Conservation (phyloP, 2,329 filamentous ascomycete species). For the Colletotrichum salicis region DNA sequence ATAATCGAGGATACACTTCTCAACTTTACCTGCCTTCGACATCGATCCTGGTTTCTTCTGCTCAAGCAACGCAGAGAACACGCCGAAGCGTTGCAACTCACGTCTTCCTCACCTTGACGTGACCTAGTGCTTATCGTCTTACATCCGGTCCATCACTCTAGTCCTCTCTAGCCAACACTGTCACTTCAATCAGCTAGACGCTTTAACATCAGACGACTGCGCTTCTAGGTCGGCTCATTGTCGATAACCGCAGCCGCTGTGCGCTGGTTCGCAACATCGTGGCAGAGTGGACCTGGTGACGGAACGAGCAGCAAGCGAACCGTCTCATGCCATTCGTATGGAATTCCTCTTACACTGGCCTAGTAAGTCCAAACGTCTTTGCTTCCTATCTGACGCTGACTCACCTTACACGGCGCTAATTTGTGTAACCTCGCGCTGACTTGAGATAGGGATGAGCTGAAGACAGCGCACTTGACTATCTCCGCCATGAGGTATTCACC, state of each 20-base stretch:
- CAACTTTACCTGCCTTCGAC: background rate
- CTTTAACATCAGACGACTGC: background rate
- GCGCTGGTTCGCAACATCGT: background rate
- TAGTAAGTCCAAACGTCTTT: conserved; percentile 5
- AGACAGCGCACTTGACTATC: background rate
- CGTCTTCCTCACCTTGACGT: background rate
- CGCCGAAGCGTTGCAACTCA: background rate
- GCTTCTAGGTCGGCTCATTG: background rate
- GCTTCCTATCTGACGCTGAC: background rate
- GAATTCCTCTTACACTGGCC: background rate
- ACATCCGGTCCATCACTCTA: background rate
- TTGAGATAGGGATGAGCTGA: conserved; percentile 18
- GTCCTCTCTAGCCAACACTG: background rate
- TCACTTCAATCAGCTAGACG: background rate
- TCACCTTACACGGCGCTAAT: background rate
- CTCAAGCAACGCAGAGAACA: background rate
- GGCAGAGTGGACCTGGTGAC: background rate
- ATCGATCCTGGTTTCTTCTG: background rate
- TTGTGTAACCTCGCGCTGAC: conserved; percentile 11
- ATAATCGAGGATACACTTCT: background rate
- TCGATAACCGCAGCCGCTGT: background rate
- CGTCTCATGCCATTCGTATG: background rate
- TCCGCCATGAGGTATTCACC: conserved; percentile 27
- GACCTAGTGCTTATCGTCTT: background rate
- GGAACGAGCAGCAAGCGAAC: background rate